Evolutionary conservation across 345 rosid species (phyloP).

Genomic region (Brassica cretica): DNA sequence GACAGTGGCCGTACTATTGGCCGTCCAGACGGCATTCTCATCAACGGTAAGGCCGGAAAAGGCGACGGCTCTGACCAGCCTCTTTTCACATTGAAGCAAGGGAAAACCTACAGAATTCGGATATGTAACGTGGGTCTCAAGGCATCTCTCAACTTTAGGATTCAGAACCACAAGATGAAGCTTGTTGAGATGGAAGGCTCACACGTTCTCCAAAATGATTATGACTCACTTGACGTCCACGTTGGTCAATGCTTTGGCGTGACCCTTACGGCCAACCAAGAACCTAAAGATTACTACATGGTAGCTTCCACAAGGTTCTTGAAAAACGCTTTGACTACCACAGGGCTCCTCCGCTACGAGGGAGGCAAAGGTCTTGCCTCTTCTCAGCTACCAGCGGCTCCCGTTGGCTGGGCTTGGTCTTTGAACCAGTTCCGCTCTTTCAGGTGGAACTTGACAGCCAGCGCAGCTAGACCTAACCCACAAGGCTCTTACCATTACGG

Average conservation of each 20-base stretch:
- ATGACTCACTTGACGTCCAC: conserved; percentile 67
- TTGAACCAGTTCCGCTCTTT: conserved; percentile 70
- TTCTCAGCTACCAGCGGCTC: conserved; percentile 48
- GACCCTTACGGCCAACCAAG: conserved; percentile 51
- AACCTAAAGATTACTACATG: conserved; percentile 60
- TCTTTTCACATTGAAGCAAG: conserved; percentile 57
- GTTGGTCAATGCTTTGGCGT: conserved; percentile 57
- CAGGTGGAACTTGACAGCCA: conserved; percentile 77
- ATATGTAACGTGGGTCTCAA: conserved; percentile 67
- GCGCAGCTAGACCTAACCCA: conserved; percentile 81
- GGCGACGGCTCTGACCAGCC: conserved; percentile 39
- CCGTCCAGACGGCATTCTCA: conserved; percentile 54
- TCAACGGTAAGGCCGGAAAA: conserved; percentile 59
- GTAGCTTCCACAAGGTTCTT: conserved; percentile 64
- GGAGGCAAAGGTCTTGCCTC: conserved; percentile 50
- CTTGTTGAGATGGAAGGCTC: conserved; percentile 80
- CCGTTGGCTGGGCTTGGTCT: conserved; percentile 74
- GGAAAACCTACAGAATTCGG: conserved; percentile 54
- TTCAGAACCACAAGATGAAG: conserved; percentile 62
- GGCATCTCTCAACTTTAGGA: conserved; percentile 57
- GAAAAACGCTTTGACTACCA: conserved; percentile 33
- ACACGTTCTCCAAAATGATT: conserved; percentile 58
- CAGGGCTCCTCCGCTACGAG: conserved; percentile 49
- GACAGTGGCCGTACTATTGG: conserved; percentile 58
- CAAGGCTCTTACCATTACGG: conserved; percentile 83